These are phyloP conservation scores for Stagonosporopsis vannaccii DNA, from an alignment of 2,329 filamentous ascomycete species.

Conservation along the genomic window DNA sequence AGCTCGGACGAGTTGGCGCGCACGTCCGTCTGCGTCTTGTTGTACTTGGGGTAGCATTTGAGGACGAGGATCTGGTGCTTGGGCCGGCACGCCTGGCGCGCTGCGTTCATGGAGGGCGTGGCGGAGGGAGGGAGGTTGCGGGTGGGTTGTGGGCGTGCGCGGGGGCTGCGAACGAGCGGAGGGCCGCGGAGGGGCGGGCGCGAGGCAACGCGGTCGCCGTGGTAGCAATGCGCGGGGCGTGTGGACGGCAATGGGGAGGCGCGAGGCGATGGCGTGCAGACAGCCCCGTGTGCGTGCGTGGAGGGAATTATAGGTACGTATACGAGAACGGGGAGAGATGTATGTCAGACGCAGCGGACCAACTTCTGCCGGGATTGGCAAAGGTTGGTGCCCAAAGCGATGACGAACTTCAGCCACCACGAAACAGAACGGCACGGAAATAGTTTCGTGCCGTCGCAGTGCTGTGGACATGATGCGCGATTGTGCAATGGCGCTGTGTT, in stretches of 20 bases:
- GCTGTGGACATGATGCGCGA: not conserved
- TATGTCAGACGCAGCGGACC: conserved; percentile 16
- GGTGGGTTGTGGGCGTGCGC: conserved; percentile 1
- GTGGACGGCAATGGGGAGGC: not conserved
- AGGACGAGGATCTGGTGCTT: conserved; percentile 97
- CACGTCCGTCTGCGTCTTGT: conserved; percentile 85
- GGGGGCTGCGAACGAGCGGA: conserved; percentile 4
- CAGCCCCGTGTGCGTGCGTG: conserved; percentile 1
- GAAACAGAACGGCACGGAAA: not conserved
- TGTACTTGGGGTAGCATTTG: conserved; percentile 93
- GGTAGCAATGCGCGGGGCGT: not conserved
- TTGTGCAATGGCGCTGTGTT: not conserved
- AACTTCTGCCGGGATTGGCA: conserved; percentile 7
- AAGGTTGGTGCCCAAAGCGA: conserved; percentile 15
- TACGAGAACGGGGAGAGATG: not conserved
- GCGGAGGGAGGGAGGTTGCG: not conserved
- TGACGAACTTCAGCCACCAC: conserved; percentile 12
- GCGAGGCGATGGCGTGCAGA: conserved; percentile 2
- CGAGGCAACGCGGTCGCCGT: not conserved
- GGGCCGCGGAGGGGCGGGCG: not conserved
- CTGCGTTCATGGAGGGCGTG: conserved; percentile 59
- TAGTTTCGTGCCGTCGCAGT: not conserved
- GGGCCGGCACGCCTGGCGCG: conserved; percentile 73
- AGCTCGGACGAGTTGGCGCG: conserved; percentile 97
- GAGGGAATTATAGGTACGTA: not conserved